These are phyloP conservation scores for Fusarium phyllophilum DNA, from an alignment of 2,329 filamentous ascomycete species.

Conservation along the genomic window DNA sequence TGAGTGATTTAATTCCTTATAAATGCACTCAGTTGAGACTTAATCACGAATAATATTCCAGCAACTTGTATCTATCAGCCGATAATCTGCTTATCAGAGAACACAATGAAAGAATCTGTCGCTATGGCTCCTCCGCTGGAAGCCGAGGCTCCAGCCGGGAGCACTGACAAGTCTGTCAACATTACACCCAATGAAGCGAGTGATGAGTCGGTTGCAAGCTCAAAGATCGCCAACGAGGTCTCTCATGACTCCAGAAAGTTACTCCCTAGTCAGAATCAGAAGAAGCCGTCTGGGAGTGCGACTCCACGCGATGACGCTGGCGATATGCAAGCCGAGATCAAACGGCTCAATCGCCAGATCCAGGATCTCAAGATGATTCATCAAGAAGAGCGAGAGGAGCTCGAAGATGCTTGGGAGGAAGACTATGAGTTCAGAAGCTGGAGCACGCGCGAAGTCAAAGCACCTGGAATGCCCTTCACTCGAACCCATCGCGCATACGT, in stretches of 20 bases:
- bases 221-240: background rate
- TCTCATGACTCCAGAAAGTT: background rate
- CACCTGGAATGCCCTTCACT: background rate
- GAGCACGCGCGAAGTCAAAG: background rate
- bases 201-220: fast-evolving
- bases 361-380: background rate
- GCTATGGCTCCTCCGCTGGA: background rate
- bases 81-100: background rate
- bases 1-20: background rate
- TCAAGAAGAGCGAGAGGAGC: background rate
- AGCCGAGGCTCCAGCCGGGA: too few species aligned
- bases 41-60: background rate
- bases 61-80: background rate
- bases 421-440: background rate
- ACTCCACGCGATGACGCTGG: background rate
- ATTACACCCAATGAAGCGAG: background rate
- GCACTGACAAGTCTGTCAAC: background rate
- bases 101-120: background rate
- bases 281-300: background rate
- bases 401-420: background rate
- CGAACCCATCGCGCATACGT: background rate
- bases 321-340: background rate
- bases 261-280: background rate
- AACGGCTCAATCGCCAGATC: background rate
- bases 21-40: background rate